Conservation (phyloP, 352 stramenopile species). For the Lagenidium giganteum region DNA sequence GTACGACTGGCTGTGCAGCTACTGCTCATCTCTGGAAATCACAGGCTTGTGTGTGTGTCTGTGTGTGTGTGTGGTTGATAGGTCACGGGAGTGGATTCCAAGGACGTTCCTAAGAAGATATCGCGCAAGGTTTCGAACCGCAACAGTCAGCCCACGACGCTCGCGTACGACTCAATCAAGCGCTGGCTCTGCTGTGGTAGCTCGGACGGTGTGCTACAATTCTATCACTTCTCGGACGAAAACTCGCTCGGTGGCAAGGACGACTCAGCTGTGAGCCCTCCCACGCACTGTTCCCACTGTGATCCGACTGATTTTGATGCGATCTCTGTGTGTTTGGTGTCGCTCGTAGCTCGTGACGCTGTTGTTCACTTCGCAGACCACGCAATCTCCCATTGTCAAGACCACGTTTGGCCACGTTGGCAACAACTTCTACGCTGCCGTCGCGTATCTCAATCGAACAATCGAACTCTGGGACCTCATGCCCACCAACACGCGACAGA, state of each 20-base stretch:
- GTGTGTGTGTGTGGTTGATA: no score
- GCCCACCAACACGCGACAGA: constrained; percentile 1
- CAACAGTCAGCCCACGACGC: constrained; percentile 36
- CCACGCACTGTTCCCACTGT: no score
- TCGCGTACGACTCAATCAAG: constrained; percentile 49
- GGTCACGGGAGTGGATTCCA: constrained; percentile 37
- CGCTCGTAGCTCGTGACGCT: constrained; percentile 16
- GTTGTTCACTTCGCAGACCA: constrained; percentile 27
- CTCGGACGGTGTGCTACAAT: constrained; percentile 57
- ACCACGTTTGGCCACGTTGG: constrained; percentile 24
- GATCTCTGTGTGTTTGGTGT: not conserved
- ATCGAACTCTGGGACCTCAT: constrained; percentile 48
- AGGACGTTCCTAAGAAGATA: constrained; percentile 61
- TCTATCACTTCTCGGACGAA: constrained; percentile 51
- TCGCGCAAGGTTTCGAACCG: constrained; percentile 59
- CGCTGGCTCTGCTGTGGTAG: constrained; percentile 55
- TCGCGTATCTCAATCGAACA: constrained; percentile 47
- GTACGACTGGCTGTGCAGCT: no score
- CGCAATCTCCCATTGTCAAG: constrained; percentile 35
- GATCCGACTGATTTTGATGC: no score
- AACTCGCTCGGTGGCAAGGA: constrained; percentile 28
- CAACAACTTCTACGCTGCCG: constrained; percentile 27
- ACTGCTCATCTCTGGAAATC: not conserved
- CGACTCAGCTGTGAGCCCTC: constrained; percentile 15
- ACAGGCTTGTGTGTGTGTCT: not conserved